phyloP scores from a whole-genome alignment of 345 rosid genomes.

The Murraya koenigii region DNA sequence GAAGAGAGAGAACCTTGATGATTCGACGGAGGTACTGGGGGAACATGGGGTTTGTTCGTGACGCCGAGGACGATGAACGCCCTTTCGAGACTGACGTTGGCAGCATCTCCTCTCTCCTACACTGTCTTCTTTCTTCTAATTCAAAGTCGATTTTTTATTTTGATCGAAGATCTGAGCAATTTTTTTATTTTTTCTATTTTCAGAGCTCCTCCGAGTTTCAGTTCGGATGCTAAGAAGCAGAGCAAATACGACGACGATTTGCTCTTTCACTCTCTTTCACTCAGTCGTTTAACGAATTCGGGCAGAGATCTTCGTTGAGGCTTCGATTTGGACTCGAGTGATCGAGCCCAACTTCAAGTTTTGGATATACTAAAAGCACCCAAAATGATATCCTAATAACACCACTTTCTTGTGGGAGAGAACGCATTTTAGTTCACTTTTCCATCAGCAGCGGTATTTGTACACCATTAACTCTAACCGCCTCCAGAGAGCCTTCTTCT shows the following conservation, averaged over 20 bases:
- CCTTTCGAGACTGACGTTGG: constrained; percentile 68
- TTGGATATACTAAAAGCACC: no score
- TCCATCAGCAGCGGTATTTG: no score
- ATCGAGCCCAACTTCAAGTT: no score
- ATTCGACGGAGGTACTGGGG: constrained; percentile 94
- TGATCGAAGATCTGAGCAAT: constrained; percentile 36
- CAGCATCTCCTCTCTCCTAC: constrained; percentile 47
- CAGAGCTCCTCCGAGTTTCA: constrained; percentile 2
- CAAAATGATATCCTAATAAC: no score
- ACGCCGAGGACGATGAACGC: constrained; percentile 69
- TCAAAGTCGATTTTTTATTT: constrained; percentile 15
- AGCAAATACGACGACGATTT: constrained; percentile 31
- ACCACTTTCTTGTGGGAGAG: accelerated
- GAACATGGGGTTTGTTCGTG: constrained; percentile 66
- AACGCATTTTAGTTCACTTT: no score
- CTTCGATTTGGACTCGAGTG: background rate
- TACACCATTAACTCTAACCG: no score
- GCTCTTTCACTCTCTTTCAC: background rate
- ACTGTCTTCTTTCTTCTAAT: constrained; percentile 13
- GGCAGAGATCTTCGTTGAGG: background rate
- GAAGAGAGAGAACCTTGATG: constrained; percentile 63
- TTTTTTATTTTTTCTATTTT: background rate
- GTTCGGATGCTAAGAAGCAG: constrained; percentile 12
- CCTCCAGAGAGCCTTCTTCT: no score
- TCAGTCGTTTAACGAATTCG: background rate